Conservation (phyloP, 2,329 filamentous ascomycete genomes). For the Fusarium brevicatenulatum region DNA sequence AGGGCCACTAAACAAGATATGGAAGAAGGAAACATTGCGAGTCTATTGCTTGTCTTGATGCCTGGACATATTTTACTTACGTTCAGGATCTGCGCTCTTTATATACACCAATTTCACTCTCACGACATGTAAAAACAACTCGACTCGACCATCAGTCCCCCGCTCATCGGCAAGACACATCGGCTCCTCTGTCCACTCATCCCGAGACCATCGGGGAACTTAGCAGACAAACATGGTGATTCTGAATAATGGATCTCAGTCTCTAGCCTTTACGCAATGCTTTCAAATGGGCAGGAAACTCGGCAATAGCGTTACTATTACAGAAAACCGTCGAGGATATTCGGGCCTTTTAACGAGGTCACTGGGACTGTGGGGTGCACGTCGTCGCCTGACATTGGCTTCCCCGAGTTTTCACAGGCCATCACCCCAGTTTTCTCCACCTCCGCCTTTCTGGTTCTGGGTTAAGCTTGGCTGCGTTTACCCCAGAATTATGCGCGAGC, state of each 20-base stretch:
- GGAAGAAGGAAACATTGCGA: not conserved
- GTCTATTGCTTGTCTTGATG: not conserved
- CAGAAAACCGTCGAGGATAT: not conserved
- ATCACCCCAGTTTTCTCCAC: constrained; percentile 7
- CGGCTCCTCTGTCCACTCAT: not conserved
- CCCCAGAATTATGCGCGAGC: not conserved
- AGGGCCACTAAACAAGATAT: constrained; percentile 1
- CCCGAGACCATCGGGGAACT: not conserved
- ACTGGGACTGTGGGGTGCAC: not conserved
- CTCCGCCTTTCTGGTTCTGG: constrained; percentile 2
- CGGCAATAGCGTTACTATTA: not conserved
- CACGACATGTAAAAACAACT: not conserved
- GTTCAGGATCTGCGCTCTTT: not conserved
- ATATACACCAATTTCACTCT: not conserved
- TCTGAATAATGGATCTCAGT: not conserved
- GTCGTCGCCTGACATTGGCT: not conserved
- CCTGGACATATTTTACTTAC: not conserved
- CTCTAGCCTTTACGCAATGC: not conserved
- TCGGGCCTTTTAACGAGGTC: constrained; percentile 12
- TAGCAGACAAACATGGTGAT: not conserved
- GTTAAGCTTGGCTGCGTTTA: not conserved
- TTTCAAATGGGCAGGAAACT: not conserved
- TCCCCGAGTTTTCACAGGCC: not conserved
- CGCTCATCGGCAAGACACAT: not conserved
- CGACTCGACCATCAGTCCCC: not conserved